phyloP scores from a whole-genome alignment of 1,284 basidiomycete species.

The Coniferiporia weirii region DNA sequence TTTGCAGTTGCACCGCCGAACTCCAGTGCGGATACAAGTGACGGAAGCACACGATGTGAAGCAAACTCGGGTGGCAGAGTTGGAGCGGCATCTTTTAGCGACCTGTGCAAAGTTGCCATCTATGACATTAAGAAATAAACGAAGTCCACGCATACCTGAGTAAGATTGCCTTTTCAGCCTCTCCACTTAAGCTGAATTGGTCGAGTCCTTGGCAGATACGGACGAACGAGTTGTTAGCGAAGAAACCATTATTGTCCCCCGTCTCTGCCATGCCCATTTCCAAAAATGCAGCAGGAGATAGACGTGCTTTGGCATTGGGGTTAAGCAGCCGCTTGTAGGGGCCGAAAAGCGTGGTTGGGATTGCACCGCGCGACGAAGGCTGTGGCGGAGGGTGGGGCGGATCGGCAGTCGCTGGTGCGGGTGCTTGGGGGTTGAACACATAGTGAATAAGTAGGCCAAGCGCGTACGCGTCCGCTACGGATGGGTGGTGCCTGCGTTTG shows the following conservation, averaged over 20 bases:
- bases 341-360: constrained; percentile 76
- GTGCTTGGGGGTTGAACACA: constrained; percentile 79
- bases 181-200: constrained; percentile 79
- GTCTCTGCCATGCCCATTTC: constrained; percentile 73
- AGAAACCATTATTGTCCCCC: constrained; percentile 68
- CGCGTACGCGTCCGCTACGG: constrained; percentile 79
- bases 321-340: constrained; percentile 85
- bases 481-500: constrained; percentile 54
- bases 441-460: constrained; percentile 81
- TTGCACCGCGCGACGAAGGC: constrained; percentile 68
- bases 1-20: constrained; percentile 79
- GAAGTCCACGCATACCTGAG: constrained; percentile 48
- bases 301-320: constrained; percentile 77
- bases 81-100: constrained; percentile 72
- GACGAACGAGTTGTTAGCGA: constrained; percentile 78
- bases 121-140: not conserved
- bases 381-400: constrained; percentile 71
- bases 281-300: constrained; percentile 75
- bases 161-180: constrained; percentile 75
- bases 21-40: constrained; percentile 79
- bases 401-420: constrained; percentile 61
- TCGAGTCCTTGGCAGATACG: constrained; percentile 85
- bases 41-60: constrained; percentile 83
- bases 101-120: constrained; percentile 36
- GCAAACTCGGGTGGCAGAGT: constrained; percentile 88